Percentiles rank a stretch among this genome's conserved stretches.
Conservation (phyloP, 805 yeast species). For the Kazachstania bromeliacearum region DNA sequence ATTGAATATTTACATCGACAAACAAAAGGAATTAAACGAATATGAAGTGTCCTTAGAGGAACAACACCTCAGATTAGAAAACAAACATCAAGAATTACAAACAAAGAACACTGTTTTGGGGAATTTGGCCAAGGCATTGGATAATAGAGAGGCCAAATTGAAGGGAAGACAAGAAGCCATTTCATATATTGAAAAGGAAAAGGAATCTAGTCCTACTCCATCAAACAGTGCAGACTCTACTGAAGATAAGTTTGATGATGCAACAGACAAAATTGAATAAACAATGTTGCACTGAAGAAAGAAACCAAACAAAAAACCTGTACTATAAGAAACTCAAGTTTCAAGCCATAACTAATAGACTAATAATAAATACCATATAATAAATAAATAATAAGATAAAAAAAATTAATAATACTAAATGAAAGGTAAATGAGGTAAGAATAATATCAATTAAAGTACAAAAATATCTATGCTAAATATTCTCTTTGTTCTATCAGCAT, state of each 20-base stretch:
- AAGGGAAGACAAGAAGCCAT: constrained; percentile 29
- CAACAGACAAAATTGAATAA: constrained; percentile 15
- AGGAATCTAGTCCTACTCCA: constrained; percentile 47
- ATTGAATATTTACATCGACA: constrained; percentile 16
- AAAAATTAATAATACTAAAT: too few species aligned
- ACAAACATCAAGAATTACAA: constrained; percentile 24
- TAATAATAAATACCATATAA: too few species aligned
- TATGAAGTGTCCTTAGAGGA: constrained; percentile 31
- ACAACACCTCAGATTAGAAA: constrained; percentile 23
- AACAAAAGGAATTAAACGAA: constrained; percentile 30
- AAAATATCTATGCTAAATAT: neutral
- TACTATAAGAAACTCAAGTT: too few species aligned
- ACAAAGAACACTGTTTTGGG: constrained; percentile 29
- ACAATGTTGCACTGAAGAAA: neutral
- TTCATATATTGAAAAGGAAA: constrained; percentile 62
- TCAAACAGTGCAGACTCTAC: neutral
- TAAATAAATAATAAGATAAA: too few species aligned
- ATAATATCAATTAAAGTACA: too few species aligned
- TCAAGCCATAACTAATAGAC: too few species aligned
- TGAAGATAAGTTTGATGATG: constrained; percentile 34
- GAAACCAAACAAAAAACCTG: too few species aligned
- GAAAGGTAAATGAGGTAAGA: too few species aligned
- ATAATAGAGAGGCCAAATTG: constrained; percentile 5
- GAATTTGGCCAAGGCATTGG: constrained; percentile 26
- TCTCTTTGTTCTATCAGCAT: constrained; percentile 22